Base-by-base conservation (phyloP, 495 filamentous ascomycete genomes). In the Halenospora varia region DNA sequence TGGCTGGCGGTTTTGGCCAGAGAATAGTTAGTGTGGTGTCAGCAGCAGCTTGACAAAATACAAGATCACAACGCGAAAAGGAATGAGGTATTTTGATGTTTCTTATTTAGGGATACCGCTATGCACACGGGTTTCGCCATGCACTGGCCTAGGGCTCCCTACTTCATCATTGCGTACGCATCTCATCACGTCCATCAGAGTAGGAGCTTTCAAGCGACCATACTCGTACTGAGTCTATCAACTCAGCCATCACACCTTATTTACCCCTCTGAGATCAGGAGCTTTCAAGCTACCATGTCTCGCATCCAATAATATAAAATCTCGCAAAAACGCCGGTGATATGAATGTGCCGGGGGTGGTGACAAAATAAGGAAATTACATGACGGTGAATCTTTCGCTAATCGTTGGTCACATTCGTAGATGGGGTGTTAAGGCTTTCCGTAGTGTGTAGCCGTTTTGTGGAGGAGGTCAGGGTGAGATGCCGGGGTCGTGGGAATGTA, bases 261-360 rank as follows among this genome's bases (percentile, higher is more conserved):
- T 25, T 47, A 18, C 44, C 42, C 44, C 26, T 25, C n/a, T 25
- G 52, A 60, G 60, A 63, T 29, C 62, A 61, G 65, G 65, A 68
- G 65, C 65, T 65, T 67, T 67, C 56, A 67, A 67, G 65, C 65
- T 64, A 64, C 65, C 61, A 62, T 57, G 47, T 55, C 60, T 58
- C 51, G 45, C 45, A n/a, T 26, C 25, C 19, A 46, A 40, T 22
- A 44, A 51, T 42, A 44, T 44, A 49, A 47, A 23, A 51, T 56
- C 29, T 8, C 10, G 18, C 59, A 60, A 55, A 53, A 62, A 23
- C 10, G 20, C 8, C 23, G 6, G 23, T 49, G 54, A 64, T 56
- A 56, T 62, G 48, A 25, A 62, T 62, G 59, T 62, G 56, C 52
- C 58, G 61, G 55, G 55, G 54, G 55, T 52, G 55, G 35, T 49